Percentiles rank a stretch among this genome's conserved stretches.
phyloP scores from a whole-genome alignment of 495 filamentous ascomycete species.

The Neurospora sp. region DNA sequence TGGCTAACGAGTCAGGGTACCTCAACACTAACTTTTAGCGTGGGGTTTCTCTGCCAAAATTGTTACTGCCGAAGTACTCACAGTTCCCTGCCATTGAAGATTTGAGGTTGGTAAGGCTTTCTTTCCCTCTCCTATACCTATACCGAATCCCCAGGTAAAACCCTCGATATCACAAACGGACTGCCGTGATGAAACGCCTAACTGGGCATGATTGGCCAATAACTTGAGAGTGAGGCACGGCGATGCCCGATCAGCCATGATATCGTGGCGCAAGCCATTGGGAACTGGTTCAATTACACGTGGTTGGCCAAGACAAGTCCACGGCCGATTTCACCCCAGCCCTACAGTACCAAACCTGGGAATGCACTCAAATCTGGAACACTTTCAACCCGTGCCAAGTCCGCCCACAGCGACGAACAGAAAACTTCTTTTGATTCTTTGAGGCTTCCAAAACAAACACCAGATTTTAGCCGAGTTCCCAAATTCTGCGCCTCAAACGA shows the following conservation, averaged over 20 bases:
- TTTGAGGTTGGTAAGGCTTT: too few relatives aligned
- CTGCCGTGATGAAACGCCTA: not conserved
- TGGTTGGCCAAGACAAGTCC: not conserved
- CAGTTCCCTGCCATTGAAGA: too few relatives aligned
- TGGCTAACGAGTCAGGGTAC: too few relatives aligned
- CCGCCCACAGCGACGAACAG: not conserved
- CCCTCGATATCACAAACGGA: not conserved
- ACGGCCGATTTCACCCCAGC: not conserved
- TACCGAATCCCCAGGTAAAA: not conserved
- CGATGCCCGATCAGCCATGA: not conserved
- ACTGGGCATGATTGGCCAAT: not conserved
- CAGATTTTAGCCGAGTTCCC: not conserved
- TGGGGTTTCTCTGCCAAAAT: too few relatives aligned
- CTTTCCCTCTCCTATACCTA: not conserved
- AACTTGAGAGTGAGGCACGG: not conserved
- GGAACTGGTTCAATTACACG: not conserved
- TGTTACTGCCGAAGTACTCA: too few relatives aligned
- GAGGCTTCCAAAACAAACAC: not conserved
- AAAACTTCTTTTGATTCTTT: not conserved
- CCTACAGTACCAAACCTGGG: not conserved
- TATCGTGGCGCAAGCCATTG: not conserved
- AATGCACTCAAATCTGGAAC: not conserved
- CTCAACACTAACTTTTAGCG: too few relatives aligned
- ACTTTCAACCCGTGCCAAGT: not conserved
- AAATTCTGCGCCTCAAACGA: not conserved